Percentiles rank a stretch among this genome's conserved stretches.
These are phyloP conservation scores for Elaeagnus macrophylla DNA, from an alignment of 306 rosid genomes.

Conservation along the genomic window DNA sequence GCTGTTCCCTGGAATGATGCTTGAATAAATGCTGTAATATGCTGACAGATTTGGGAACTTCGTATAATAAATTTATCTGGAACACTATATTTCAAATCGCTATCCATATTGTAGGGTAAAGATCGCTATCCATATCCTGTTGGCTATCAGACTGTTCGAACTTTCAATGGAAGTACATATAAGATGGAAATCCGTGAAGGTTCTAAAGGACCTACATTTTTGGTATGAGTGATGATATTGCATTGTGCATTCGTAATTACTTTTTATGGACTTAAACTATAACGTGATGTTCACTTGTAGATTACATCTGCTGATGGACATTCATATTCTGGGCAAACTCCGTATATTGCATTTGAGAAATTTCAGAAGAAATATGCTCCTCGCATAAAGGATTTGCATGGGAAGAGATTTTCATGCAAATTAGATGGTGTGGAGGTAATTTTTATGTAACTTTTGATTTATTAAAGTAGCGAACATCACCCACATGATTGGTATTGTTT, in stretches of 20 bases:
- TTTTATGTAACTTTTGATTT: not conserved
- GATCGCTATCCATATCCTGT: slow-evolving; percentile 90
- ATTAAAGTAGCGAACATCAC: not conserved
- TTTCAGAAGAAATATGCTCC: slow-evolving; percentile 58
- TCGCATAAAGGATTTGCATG: slow-evolving; percentile 60
- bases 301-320: slow-evolving; percentile 57
- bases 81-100: not conserved
- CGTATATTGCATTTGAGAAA: slow-evolving; percentile 68
- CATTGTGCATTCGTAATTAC: slow-evolving; percentile 5
- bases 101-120: slow-evolving; percentile 50
- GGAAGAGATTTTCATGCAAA: slow-evolving; percentile 69
- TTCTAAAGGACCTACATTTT: slow-evolving; percentile 63
- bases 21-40: too few relatives aligned
- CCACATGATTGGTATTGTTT: not conserved
- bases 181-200: slow-evolving; percentile 80
- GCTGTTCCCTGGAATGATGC: too few relatives aligned
- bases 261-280: slow-evolving; percentile 11
- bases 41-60: too few relatives aligned
- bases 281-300: slow-evolving; percentile 28
- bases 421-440: slow-evolving; percentile 87
- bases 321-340: slow-evolving; percentile 73
- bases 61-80: not conserved
- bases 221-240: slow-evolving; percentile 36
- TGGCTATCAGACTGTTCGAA: slow-evolving; percentile 62
- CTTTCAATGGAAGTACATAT: slow-evolving; percentile 51